A percentile compares a stretch with the other conserved stretches of the same genome.
Conservation (phyloP, 2,329 filamentous ascomycete species). For the Trichophyton rubrum region DNA sequence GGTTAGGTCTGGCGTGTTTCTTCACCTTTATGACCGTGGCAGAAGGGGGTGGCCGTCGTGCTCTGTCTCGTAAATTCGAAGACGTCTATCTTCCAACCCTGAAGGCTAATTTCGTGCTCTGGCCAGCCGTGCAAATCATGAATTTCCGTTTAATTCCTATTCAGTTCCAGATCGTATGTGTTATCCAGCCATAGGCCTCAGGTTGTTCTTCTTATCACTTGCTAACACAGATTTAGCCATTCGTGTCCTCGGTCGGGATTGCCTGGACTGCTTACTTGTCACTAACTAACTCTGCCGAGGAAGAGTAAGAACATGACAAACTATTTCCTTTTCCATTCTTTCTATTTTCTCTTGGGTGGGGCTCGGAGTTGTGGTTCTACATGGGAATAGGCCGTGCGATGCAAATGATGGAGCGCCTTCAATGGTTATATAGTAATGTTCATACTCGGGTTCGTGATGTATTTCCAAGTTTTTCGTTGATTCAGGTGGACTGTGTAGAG, state of each 20-base stretch:
- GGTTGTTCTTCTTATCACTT: background rate
- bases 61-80: conserved; percentile 69
- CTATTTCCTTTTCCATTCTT: background rate
- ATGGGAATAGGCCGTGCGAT: background rate
- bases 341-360: background rate
- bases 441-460: background rate
- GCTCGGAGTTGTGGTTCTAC: background rate
- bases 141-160: conserved; percentile 94
- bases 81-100: conserved; percentile 90
- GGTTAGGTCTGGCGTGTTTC: conserved; percentile 61
- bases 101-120: conserved; percentile 90
- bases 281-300: conserved; percentile 69
- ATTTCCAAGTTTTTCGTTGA: background rate
- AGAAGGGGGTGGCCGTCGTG: conserved; percentile 75
- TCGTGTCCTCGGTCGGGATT: conserved; percentile 84
- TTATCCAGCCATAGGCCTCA: background rate
- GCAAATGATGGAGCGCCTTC: background rate
- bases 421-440: background rate
- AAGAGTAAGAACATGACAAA: conserved; percentile 30
- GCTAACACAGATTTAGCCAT: conserved; percentile 49
- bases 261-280: conserved; percentile 92
- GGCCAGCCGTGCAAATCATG: conserved; percentile 90
- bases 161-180: conserved; percentile 85
- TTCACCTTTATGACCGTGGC: conserved; percentile 95
- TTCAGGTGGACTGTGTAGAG: background rate